These are phyloP conservation scores for Boletus insuetus DNA, from an alignment of 768 basidiomycete genomes.

Conservation along the genomic window DNA sequence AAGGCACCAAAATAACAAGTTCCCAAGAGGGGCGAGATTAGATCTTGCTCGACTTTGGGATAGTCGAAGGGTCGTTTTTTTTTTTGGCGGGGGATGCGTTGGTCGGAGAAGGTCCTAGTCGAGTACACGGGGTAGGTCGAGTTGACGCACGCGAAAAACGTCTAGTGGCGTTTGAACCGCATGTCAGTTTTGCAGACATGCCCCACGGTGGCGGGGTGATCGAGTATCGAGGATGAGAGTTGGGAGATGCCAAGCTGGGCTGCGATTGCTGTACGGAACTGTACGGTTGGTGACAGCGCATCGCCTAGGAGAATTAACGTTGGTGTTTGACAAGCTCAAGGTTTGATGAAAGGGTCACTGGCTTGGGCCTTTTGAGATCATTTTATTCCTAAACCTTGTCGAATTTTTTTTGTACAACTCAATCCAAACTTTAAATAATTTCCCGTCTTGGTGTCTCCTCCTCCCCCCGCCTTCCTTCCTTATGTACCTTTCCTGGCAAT, in stretches of 20 bases:
- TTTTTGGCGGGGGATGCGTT: neutral
- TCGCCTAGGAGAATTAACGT: constrained; percentile 18
- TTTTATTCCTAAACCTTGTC: constrained; percentile 18
- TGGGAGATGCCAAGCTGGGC: no score
- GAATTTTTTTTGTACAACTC: constrained; percentile 37
- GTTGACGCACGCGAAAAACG: constrained; percentile 28
- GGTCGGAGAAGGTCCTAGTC: constrained; percentile 2
- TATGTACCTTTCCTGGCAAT: constrained; percentile 26
- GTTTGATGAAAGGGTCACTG: constrained; percentile 20
- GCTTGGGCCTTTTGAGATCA: constrained; percentile 13
- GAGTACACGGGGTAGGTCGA: neutral
- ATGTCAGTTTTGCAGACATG: no score
- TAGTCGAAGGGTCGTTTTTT: neutral
- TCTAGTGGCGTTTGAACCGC: constrained; percentile 26
- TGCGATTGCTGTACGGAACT: no score
- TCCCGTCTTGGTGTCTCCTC: constrained; percentile 18
- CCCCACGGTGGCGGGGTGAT: no score
- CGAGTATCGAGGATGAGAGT: no score
- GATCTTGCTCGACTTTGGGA: constrained; percentile 16
- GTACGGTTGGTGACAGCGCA: no score
- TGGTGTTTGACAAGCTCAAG: constrained; percentile 14
- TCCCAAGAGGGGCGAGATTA: constrained; percentile 28
- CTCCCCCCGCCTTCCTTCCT: constrained; percentile 25
- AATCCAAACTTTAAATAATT: constrained; percentile 60
- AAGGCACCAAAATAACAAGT: constrained; percentile 20